phyloP scores from a whole-genome alignment of 805 yeast species.

The Kuraishia floccosa region DNA sequence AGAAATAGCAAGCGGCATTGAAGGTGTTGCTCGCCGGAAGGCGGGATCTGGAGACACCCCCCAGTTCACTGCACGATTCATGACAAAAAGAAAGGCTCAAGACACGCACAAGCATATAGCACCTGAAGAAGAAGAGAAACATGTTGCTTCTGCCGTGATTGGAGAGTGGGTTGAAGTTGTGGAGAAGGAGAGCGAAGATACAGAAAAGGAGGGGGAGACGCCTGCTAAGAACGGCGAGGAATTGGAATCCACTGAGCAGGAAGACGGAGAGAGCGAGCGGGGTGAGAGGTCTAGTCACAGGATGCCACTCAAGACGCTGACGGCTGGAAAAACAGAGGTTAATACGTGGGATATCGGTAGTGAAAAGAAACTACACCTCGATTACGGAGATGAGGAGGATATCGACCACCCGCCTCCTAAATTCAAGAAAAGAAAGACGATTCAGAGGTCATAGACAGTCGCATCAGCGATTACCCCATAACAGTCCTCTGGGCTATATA shows the following conservation, averaged over 20 bases:
- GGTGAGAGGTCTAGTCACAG: slow-evolving; percentile 3
- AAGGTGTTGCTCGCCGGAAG: not conserved
- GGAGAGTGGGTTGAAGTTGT: no score
- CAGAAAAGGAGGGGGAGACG: slow-evolving; percentile 8
- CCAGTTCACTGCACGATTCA: not conserved
- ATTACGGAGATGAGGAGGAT: slow-evolving; percentile 4
- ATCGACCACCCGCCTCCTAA: slow-evolving; percentile 1
- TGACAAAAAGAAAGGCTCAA: not conserved
- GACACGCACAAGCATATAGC: not conserved
- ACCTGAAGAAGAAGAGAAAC: not conserved
- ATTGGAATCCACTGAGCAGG: slow-evolving; percentile 3
- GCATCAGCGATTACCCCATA: no score
- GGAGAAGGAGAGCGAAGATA: not conserved
- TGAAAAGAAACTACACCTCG: slow-evolving; percentile 6
- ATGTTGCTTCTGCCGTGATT: not conserved
- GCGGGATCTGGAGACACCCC: not conserved
- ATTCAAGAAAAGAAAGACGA: slow-evolving; percentile 9
- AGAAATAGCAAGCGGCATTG: not conserved
- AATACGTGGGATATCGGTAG: slow-evolving; percentile 14
- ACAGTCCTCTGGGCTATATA: no score
- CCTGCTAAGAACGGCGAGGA: slow-evolving; percentile 2
- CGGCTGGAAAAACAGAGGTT: slow-evolving; percentile 12
- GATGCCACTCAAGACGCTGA: slow-evolving; percentile 3
- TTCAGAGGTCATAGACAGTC: no score
- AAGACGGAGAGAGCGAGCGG: slow-evolving; percentile 1